phyloP scores from a whole-genome alignment of 805 yeast genomes.

The Saccharomyces paradoxus region DNA sequence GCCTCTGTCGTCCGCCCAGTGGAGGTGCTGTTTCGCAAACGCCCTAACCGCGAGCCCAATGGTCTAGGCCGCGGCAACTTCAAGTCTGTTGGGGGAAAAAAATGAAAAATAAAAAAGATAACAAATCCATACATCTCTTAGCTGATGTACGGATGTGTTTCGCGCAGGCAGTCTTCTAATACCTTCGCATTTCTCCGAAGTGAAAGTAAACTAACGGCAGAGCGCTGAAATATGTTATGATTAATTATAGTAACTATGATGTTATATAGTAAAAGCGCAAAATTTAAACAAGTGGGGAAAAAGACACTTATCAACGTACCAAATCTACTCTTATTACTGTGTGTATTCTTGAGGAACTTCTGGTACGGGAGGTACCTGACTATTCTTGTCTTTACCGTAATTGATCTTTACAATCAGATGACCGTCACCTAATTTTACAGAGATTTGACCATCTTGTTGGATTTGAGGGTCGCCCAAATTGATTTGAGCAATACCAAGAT shows the following conservation, averaged over 20 bases:
- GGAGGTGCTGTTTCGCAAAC: background rate
- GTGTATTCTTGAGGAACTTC: constrained; percentile 9
- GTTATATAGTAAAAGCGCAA: background rate
- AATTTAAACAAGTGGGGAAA: background rate
- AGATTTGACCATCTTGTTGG: constrained; percentile 24
- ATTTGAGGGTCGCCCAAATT: constrained; percentile 38
- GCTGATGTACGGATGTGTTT: background rate
- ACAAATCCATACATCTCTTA: background rate
- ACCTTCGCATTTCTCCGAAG: background rate
- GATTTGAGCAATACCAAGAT: constrained; percentile 52
- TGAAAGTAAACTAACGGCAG: too few species aligned
- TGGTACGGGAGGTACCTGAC: constrained; percentile 8
- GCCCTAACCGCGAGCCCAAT: background rate
- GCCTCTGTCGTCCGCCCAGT: background rate
- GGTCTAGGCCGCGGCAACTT: background rate
- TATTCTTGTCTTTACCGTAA: constrained; percentile 12
- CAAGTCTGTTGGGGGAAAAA: background rate
- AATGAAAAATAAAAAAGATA: background rate
- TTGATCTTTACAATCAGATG: constrained; percentile 23
- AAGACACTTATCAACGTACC: background rate
- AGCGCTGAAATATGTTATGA: background rate
- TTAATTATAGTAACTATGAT: background rate
- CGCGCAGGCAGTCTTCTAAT: too few species aligned
- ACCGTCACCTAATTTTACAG: constrained; percentile 26
- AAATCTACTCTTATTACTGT: background rate